Evolutionary conservation across 345 rosid species (phyloP), one percentile per base, ranked within the genome.

Genomic region (Euphorbia pulcherrima): DNA sequence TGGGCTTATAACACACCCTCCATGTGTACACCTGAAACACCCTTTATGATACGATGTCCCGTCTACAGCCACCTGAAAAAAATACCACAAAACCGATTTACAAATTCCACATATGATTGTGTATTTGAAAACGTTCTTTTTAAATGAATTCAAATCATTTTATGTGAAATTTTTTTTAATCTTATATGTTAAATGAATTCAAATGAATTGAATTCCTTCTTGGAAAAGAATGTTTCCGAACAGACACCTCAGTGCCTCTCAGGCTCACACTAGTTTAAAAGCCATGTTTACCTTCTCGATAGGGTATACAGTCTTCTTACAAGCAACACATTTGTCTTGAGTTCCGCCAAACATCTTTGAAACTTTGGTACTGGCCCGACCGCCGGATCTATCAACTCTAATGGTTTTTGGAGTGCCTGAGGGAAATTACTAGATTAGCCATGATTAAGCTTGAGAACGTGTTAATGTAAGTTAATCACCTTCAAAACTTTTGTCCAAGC

Each of bases 231-330:
- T n/a, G n/a, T n/a, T n/a, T n/a, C n/a, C n/a, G n/a, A n/a, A n/a
- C n/a, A n/a, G n/a, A n/a, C n/a, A n/a, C n/a, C n/a, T n/a, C n/a
- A n/a, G n/a, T n/a, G n/a, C n/a, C n/a, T n/a, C n/a, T n/a, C n/a
- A n/a, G n/a, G n/a, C n/a, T n/a, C n/a, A n/a, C n/a, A n/a, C n/a
- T n/a, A n/a, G n/a, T n/a, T n/a, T n/a, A n/a, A n/a, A n/a, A n/a
- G 18, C 41, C 0, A 57, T 23, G 6, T 18, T 68, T 78, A 86
- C 91, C 95, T 81, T 85, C 79, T 88, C 95, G 48, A 86, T 62
- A 0, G 91, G 95, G 68, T 88, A 88, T 53, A 88, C 91, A 60
- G 91, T 88, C 76, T 83, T 88, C 73, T 81, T 86, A 82, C 91
- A 88, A 57, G 89, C 83, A 40, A 85, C 80, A 48, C 95, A 88